Evolutionary conservation across 208 protist genomes (phyloP).

Genomic region (Crithidia sp.): DNA sequence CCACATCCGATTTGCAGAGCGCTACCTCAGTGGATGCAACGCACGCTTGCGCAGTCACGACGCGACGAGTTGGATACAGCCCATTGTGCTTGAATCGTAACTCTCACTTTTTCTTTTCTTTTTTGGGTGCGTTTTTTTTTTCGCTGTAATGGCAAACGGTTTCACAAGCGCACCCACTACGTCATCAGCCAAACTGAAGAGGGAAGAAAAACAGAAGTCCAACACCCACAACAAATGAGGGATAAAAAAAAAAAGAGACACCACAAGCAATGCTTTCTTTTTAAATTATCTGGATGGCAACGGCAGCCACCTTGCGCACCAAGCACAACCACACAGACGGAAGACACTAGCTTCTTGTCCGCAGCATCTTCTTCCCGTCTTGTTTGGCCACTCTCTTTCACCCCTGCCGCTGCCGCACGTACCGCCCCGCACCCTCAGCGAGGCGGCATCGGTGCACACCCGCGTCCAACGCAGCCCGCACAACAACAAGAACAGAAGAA

Average conservation of each 20-base stretch:
- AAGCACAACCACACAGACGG: too few species aligned
- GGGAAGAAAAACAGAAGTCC: background rate
- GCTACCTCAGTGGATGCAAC: too few species aligned
- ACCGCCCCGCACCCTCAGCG: too few species aligned
- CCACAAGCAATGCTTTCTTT: background rate
- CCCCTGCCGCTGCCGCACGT: too few species aligned
- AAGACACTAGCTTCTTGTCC: too few species aligned
- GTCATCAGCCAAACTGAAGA: background rate
- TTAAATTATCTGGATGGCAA: background rate
- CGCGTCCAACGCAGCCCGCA: too few species aligned
- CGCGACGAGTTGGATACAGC: background rate
- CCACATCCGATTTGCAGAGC: too few species aligned
- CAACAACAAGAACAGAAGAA: too few species aligned
- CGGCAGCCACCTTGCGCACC: background rate
- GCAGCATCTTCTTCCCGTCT: too few species aligned
- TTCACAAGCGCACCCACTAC: background rate
- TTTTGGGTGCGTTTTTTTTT: background rate
- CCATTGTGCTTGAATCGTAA: background rate
- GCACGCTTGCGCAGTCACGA: too few species aligned
- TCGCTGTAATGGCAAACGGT: background rate
- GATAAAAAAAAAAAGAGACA: constrained; percentile 7
- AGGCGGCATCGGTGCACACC: too few species aligned
- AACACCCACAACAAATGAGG: background rate
- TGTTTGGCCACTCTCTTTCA: too few species aligned
- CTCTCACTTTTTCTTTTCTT: background rate